Evolutionary conservation across 495 filamentous ascomycete genomes (phyloP).

Genomic region (Cetradonia linearis): DNA sequence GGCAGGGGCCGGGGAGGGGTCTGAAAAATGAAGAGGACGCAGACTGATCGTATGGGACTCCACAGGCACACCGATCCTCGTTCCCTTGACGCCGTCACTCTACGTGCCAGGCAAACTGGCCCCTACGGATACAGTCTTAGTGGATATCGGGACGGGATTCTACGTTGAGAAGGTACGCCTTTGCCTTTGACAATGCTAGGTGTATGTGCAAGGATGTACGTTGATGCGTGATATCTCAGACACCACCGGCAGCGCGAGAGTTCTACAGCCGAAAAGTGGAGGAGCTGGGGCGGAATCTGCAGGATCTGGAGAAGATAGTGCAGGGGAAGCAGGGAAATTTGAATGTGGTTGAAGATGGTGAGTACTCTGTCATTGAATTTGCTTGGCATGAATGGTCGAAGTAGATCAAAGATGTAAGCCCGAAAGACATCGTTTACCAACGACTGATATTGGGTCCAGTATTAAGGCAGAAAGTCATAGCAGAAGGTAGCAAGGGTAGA

Average conservation of each 20-base stretch:
- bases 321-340: constrained; percentile 76
- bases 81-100: constrained; percentile 84
- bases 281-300: constrained; percentile 64
- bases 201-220: background rate
- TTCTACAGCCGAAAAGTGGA: constrained; percentile 85
- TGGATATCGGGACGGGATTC: constrained; percentile 94
- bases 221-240: constrained; percentile 29
- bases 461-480: constrained; percentile 48
- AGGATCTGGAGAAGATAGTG: constrained; percentile 78
- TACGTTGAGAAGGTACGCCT: constrained; percentile 77
- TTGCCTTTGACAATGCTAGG: background rate
- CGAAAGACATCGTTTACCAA: background rate
- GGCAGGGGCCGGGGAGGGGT: no score
- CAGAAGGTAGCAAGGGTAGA: constrained; percentile 17
- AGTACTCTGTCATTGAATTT: constrained; percentile 22
- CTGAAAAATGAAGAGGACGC: background rate
- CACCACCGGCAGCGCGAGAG: constrained; percentile 59
- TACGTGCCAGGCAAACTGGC: constrained; percentile 81
- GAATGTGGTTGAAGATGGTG: constrained; percentile 80
- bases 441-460: constrained; percentile 29
- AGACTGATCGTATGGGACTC: background rate
- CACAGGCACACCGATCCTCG: constrained; percentile 59
- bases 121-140: constrained; percentile 69
- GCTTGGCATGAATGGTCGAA: background rate
- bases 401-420: background rate